Evolutionary conservation across 441 rosid species (phyloP), one percentile per base, ranked within the genome.

Genomic region (Populus hybrid): DNA sequence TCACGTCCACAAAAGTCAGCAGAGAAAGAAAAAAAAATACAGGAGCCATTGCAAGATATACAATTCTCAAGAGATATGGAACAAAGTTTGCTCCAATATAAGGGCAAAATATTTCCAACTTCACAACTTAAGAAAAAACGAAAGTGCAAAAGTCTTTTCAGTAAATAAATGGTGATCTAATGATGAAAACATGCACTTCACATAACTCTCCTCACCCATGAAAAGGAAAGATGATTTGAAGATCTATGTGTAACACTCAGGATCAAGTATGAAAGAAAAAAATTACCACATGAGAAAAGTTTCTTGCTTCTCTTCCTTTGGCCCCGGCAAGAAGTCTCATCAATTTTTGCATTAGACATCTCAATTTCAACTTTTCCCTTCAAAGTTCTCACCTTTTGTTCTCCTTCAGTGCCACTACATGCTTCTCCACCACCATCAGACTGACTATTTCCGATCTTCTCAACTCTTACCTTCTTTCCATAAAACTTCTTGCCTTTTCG

Each of bases 341-440:
- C 84, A 77, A 50, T 70, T 81, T 88, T 90, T 57, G 81, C 87
- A 81, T 80, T 85, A 76, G 86, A 77, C 81, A 85, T 85, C 77
- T 86, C 89, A 76, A 34, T 59, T 68, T 87, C 86, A 76, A 73
- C 83, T 64, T 89, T 86, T 76, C 84, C 84, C 83, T 81, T 86
- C 6, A 42, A 68, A 73, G 83, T 78, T 81, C 74, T 82, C 70
- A 74, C 73, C 81, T 73, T 88, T 71, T 78, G 75, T 77, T 89
- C 89, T 84, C 86, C 91, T 83, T 90, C 95, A 63, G 89, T 89
- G 76, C 89, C 92, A 65, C 92, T 92, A 78, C 97, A 90, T 40
- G 95, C 93, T 90, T 89, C 99, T 79, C 88, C 88, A 76, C 88
- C 93, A 78, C 89, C 97, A 85, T 90, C 97, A 84, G 88, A 89